phyloP scores from a whole-genome alignment of 2,329 filamentous ascomycete genomes.

The Fusarium cyanostomum region DNA sequence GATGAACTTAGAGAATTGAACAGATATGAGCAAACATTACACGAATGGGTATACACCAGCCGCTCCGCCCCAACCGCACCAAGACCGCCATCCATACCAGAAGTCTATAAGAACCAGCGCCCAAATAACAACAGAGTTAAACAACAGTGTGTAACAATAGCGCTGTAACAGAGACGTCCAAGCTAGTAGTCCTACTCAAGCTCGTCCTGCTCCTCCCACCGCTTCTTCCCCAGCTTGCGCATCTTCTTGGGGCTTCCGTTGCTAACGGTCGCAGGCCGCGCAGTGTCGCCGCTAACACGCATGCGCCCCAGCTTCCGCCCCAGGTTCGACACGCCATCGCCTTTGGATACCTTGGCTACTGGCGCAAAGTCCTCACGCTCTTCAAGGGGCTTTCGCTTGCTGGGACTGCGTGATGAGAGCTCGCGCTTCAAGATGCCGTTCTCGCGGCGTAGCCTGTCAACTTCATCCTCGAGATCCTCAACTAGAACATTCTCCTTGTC shows the following conservation, averaged over 20 bases:
- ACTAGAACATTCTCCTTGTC: slow-evolving; percentile 70
- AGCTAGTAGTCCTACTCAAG: slow-evolving; percentile 34
- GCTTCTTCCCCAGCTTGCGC: slow-evolving; percentile 57
- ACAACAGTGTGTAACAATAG: too few species aligned
- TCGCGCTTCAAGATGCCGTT: slow-evolving; percentile 73
- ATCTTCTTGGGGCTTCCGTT: slow-evolving; percentile 63
- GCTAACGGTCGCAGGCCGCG: slow-evolving; percentile 38
- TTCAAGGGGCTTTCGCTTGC: slow-evolving; percentile 64
- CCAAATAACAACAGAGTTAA: too few species aligned
- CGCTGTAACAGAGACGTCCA: too few species aligned
- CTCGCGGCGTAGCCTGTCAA: slow-evolving; percentile 73
- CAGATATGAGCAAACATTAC: too few species aligned
- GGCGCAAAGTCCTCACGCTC: slow-evolving; percentile 61
- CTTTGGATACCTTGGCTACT: slow-evolving; percentile 18
- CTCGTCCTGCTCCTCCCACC: slow-evolving; percentile 60
- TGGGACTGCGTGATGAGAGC: slow-evolving; percentile 69
- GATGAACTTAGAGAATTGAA: too few species aligned
- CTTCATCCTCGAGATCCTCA: slow-evolving; percentile 75
- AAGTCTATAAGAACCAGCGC: too few species aligned
- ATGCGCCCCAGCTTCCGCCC: slow-evolving; percentile 61
- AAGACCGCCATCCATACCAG: too few species aligned
- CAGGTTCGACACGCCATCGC: slow-evolving; percentile 49
- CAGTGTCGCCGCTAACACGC: slow-evolving; percentile 54
- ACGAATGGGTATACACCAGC: too few species aligned
- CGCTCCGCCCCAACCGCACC: too few species aligned